Evolutionary conservation across 805 yeast species (phyloP).

Genomic region (Myxozyma neglecta): DNA sequence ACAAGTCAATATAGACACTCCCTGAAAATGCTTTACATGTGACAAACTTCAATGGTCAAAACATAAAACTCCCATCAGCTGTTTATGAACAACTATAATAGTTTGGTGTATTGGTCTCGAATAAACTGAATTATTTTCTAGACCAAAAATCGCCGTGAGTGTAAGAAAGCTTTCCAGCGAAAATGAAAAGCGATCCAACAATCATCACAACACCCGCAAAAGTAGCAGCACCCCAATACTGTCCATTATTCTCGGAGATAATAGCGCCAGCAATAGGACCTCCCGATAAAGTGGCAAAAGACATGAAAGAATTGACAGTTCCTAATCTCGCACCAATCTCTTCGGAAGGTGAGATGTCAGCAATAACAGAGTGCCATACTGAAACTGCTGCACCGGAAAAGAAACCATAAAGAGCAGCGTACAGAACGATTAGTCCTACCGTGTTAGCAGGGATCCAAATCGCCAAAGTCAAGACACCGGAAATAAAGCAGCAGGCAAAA

Average conservation of each 20-base stretch:
- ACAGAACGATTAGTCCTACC: constrained; percentile 36
- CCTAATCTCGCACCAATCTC: constrained; percentile 53
- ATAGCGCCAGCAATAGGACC: constrained; percentile 40
- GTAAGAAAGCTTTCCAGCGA: constrained; percentile 6
- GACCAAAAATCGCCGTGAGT: constrained; percentile 11
- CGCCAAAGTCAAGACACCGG: constrained; percentile 39
- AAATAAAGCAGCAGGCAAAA: constrained; percentile 36
- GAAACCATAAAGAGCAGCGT: constrained; percentile 39
- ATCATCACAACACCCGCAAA: constrained; percentile 28
- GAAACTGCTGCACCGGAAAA: constrained; percentile 41
- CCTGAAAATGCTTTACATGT: neutral
- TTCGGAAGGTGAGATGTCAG: constrained; percentile 35
- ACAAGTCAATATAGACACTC: neutral
- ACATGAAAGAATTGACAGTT: constrained; percentile 54
- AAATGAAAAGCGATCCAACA: constrained; percentile 12
- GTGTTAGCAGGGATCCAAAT: constrained; percentile 41
- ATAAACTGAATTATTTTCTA: neutral
- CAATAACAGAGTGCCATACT: constrained; percentile 39
- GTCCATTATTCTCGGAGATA: constrained; percentile 23
- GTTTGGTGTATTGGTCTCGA: neutral
- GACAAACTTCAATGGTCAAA: neutral
- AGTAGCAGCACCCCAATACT: constrained; percentile 29
- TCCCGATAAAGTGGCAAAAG: constrained; percentile 47
- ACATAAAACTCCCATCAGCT: neutral
- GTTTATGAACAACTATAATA: neutral